These are phyloP conservation scores for Boletus insuetus DNA, from an alignment of 768 basidiomycete species.

Conservation along the genomic window DNA sequence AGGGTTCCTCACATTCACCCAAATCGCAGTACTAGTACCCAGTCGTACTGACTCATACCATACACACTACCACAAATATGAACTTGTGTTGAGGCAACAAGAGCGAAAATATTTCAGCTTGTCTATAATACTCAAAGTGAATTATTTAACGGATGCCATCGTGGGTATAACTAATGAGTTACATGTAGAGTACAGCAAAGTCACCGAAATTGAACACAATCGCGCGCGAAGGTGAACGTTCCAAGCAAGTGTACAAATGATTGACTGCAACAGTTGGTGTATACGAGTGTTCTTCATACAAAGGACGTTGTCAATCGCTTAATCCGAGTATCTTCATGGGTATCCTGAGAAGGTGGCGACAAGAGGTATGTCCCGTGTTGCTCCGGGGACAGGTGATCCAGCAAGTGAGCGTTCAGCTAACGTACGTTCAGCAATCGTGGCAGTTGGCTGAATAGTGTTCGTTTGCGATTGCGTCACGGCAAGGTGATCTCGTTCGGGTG, in stretches of 20 bases:
- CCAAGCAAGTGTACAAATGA: constrained; percentile 8
- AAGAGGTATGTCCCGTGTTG: constrained; percentile 38
- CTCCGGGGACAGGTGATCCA: constrained; percentile 37
- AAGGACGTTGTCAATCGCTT: not conserved
- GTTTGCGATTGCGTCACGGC: constrained; percentile 35
- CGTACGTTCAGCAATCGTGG: constrained; percentile 41
- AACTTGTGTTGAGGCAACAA: no score
- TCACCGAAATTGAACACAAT: not conserved
- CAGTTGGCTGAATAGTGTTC: constrained; percentile 41
- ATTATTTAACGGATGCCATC: not conserved
- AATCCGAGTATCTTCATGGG: not conserved
- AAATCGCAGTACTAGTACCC: no score
- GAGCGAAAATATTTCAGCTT: no score
- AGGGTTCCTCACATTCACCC: no score
- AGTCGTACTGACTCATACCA: no score
- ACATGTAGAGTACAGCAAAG: constrained; percentile 13
- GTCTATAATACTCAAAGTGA: not conserved
- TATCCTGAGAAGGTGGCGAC: constrained; percentile 23
- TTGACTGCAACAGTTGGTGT: constrained; percentile 1
- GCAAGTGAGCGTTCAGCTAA: constrained; percentile 41
- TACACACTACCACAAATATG: no score
- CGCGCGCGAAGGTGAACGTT: not conserved
- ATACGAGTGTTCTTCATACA: not conserved
- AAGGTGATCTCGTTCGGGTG: constrained; percentile 28
- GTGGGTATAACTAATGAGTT: constrained; percentile 5